Evolutionary conservation across 306 rosid genomes (phyloP).

Genomic region (Lathyrus oleraceus): DNA sequence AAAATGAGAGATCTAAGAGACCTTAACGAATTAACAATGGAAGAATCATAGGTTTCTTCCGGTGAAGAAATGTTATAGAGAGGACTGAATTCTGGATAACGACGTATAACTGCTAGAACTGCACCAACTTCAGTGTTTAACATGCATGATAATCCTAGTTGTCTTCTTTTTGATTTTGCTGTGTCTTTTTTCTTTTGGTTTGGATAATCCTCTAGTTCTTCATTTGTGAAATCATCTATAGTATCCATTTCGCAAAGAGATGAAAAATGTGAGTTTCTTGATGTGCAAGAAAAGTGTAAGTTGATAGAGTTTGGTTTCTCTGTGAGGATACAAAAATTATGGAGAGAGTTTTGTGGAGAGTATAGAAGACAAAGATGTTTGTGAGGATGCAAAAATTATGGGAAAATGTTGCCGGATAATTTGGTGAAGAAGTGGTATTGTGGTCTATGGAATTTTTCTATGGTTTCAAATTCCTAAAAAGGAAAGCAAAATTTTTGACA

Average conservation of each 20-base stretch:
- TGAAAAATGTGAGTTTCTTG: background rate
- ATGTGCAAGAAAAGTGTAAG: conserved; percentile 12
- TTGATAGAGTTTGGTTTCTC: background rate
- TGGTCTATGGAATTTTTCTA: background rate
- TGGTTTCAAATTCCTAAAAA: conserved; percentile 12
- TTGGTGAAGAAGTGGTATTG: conserved; percentile 27
- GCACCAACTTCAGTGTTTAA: conserved; percentile 85
- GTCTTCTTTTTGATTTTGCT: conserved; percentile 44
- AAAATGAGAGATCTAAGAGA: conserved; percentile 78
- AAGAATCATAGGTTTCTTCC: conserved; percentile 54
- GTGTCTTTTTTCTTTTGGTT: conserved; percentile 15
- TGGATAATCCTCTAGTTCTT: background rate
- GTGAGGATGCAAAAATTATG: conserved; percentile 23
- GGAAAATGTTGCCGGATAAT: conserved; percentile 23
- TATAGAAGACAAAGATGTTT: background rate
- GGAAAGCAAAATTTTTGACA: no score
- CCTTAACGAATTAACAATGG: conserved; percentile 58
- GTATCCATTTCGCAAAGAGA: conserved; percentile 18
- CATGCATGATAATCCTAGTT: conserved; percentile 83
- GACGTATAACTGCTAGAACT: conserved; percentile 75
- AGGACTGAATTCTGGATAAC: conserved; percentile 46
- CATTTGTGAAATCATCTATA: conserved; percentile 26
- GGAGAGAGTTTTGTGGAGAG: conserved; percentile 23
- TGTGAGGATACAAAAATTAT: no score
- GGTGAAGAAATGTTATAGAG: conserved; percentile 29